phyloP scores from a whole-genome alignment of 2,329 filamentous ascomycete species.

The Magnaporthiopsis poae region DNA sequence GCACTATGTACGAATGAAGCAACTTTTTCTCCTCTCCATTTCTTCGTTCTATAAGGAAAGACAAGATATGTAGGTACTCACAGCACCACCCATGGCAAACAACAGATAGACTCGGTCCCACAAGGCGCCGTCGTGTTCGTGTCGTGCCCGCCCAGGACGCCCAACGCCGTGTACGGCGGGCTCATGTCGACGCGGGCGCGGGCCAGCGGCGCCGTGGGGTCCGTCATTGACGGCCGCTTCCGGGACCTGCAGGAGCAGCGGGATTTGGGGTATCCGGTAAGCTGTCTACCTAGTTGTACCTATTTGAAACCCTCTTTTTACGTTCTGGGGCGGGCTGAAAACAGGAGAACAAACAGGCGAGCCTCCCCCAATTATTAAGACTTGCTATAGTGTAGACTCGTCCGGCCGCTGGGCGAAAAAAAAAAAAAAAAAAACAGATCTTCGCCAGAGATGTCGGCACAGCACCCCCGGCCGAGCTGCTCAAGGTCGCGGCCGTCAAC shows the following conservation, averaged over 20 bases:
- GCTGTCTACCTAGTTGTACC: too few species aligned
- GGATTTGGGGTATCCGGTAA: slow-evolving; percentile 32
- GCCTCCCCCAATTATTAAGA: too few species aligned
- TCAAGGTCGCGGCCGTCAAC: slow-evolving; percentile 33
- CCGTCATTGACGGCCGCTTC: slow-evolving; percentile 42
- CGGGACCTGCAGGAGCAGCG: slow-evolving; percentile 45
- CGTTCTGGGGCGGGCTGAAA: too few species aligned
- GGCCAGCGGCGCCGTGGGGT: slow-evolving; percentile 33
- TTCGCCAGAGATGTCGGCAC: slow-evolving; percentile 36
- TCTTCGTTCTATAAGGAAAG: background rate
- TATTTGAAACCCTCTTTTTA: too few species aligned
- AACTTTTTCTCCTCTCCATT: background rate
- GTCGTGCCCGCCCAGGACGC: slow-evolving; percentile 32
- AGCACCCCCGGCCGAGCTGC: slow-evolving; percentile 30
- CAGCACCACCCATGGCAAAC: background rate
- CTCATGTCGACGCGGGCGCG: slow-evolving; percentile 41
- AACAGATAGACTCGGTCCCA: slow-evolving; percentile 40
- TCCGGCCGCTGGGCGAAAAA: too few species aligned
- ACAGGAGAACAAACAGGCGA: too few species aligned
- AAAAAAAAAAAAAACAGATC: slow-evolving; percentile 17
- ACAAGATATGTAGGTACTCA: too few species aligned
- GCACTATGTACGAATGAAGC: slow-evolving; percentile 32
- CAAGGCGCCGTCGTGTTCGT: slow-evolving; percentile 39
- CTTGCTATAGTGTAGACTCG: too few species aligned
- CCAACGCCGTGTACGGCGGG: slow-evolving; percentile 45